Percentiles rank a stretch among this genome's conserved stretches.
phyloP scores from a whole-genome alignment of 2,329 filamentous ascomycete genomes.

The Penicillium brevicompactum region DNA sequence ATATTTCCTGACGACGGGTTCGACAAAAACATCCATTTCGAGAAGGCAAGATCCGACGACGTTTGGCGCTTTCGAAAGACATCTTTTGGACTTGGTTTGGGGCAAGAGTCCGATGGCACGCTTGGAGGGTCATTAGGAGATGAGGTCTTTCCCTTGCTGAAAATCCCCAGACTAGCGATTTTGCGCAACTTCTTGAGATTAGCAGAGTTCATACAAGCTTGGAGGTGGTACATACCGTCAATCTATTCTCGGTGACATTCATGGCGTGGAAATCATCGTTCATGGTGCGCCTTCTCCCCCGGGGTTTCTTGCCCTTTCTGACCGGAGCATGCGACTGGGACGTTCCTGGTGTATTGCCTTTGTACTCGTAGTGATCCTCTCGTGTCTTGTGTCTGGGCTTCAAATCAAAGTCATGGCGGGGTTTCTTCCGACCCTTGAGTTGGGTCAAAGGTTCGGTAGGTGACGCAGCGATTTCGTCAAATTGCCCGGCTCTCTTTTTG shows the following conservation, averaged over 20 bases:
- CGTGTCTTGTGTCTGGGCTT: conserved; percentile 59
- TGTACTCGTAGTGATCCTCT: conserved; percentile 57
- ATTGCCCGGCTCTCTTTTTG: neutral
- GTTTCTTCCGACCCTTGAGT: neutral
- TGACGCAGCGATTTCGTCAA: neutral
- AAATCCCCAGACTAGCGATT: conserved; percentile 32
- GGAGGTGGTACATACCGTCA: conserved; percentile 49
- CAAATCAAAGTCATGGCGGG: conserved; percentile 48
- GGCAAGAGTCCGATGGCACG: conserved; percentile 4
- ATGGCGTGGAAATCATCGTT: conserved; percentile 60
- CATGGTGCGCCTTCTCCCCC: conserved; percentile 42
- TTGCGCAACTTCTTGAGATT: conserved; percentile 25
- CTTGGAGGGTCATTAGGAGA: conserved; percentile 26
- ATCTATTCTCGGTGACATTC: conserved; percentile 54
- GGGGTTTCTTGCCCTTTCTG: conserved; percentile 28
- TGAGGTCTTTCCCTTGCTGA: conserved; percentile 40
- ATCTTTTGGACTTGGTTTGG: neutral
- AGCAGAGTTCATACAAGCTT: neutral
- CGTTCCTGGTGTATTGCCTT: conserved; percentile 14
- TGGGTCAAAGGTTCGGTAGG: neutral
- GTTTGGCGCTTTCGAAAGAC: neutral
- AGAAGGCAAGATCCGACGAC: conserved; percentile 25
- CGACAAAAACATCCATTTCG: conserved; percentile 24
- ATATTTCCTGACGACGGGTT: neutral
- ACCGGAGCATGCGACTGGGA: conserved; percentile 3